Evolutionary conservation across 139 green algal species (phyloP).

Genomic region (Tetradesmus lagerheimii): DNA sequence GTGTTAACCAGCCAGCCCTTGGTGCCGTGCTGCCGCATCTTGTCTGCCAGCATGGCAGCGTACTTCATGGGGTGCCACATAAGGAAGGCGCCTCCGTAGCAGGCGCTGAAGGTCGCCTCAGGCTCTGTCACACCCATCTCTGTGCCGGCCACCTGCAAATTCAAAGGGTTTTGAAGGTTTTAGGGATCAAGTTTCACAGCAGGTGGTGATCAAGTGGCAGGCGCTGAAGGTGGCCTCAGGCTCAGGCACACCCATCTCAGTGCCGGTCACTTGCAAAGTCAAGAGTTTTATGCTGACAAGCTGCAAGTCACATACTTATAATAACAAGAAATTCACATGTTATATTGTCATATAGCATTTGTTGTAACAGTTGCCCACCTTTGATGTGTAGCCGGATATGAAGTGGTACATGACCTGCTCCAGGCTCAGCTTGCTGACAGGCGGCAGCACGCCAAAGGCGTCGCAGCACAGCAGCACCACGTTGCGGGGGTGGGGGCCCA

Average conservation of each 20-base stretch:
- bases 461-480: slow-evolving; percentile 78
- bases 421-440: slow-evolving; percentile 83
- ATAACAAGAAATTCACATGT: no score
- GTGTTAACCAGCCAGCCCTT: slow-evolving; percentile 93
- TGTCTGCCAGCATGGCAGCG: slow-evolving; percentile 89
- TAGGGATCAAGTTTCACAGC: slow-evolving; percentile 19
- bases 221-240: slow-evolving; percentile 93
- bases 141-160: slow-evolving; percentile 86
- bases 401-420: slow-evolving; percentile 99
- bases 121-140: slow-evolving; percentile 95
- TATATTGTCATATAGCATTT: no score
- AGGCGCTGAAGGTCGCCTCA: slow-evolving; percentile 93
- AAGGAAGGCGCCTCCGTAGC: slow-evolving; percentile 77
- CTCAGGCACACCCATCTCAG: slow-evolving; percentile 93
- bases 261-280: slow-evolving; percentile 93
- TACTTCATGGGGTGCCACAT: slow-evolving; percentile 90
- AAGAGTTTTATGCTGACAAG: background rate
- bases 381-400: slow-evolving; percentile 97
- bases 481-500: slow-evolving; percentile 86
- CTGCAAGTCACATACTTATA: background rate
- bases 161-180: background rate
- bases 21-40: slow-evolving; percentile 86
- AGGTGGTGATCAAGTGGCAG: slow-evolving; percentile 77
- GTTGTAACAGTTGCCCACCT: slow-evolving; percentile 71
- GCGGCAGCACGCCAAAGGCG: slow-evolving; percentile 94